A percentile compares a stretch with the other conserved stretches of the same genome.
Evolutionary conservation across 495 filamentous ascomycete genomes (phyloP).

Genomic region (Penicillium robsamsonii): DNA sequence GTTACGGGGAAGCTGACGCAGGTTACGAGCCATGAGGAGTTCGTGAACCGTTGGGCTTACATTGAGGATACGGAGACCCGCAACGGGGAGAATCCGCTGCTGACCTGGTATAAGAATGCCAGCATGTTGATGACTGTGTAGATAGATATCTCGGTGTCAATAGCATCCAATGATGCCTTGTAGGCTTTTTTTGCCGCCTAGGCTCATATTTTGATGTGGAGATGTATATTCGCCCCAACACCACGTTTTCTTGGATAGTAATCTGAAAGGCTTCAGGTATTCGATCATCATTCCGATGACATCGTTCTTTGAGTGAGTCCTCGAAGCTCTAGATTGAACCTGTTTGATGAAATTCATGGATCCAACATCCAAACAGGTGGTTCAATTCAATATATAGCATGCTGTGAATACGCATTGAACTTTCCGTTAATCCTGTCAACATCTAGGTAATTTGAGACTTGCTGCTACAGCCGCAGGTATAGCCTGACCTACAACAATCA

Average conservation of each 20-base stretch:
- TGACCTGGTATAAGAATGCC: conserved; percentile 93
- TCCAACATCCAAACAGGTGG: not conserved
- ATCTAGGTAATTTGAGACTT: no score
- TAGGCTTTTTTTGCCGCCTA: not conserved
- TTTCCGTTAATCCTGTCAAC: not conserved
- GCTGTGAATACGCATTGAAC: not conserved
- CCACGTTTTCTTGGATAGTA: not conserved
- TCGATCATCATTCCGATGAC: not conserved
- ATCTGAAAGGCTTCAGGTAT: no score
- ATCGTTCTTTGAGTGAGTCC: not conserved
- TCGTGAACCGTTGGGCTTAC: conserved; percentile 82
- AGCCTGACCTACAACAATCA: no score
- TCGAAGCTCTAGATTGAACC: conserved; percentile 1
- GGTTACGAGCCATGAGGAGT: conserved; percentile 84
- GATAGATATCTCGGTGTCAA: conserved; percentile 4
- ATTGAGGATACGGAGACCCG: conserved; percentile 83
- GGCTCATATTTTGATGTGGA: not conserved
- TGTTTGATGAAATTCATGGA: not conserved
- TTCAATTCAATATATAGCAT: not conserved
- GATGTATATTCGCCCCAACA: not conserved
- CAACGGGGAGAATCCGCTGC: conserved; percentile 88
- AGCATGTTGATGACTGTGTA: conserved; percentile 83
- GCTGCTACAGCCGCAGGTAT: no score
- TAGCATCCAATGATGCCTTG: not conserved
- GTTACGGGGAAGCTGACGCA: conserved; percentile 87